A percentile compares a stretch with the other conserved stretches of the same genome.
Conservation (phyloP, 164 flowering plant species). For the Chloranthus sessilifolius region DNA sequence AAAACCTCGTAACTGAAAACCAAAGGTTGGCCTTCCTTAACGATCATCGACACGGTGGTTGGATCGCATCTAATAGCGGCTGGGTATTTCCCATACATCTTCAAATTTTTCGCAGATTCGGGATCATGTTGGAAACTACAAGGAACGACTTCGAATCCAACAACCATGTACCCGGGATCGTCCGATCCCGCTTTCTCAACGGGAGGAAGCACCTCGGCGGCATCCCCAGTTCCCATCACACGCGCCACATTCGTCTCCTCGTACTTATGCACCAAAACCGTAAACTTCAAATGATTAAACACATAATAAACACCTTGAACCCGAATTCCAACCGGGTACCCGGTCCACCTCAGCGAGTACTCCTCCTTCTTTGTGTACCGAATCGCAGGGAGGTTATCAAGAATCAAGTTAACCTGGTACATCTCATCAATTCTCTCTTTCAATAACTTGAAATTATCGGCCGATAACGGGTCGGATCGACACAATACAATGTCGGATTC, state of each 20-base stretch:
- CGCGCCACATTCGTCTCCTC: conserved; percentile 63
- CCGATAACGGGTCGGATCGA: conserved; percentile 35
- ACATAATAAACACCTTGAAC: conserved; percentile 47
- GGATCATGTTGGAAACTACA: conserved; percentile 46
- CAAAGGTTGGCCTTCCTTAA: conserved; percentile 54
- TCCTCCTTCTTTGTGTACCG: conserved; percentile 52
- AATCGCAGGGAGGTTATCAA: conserved; percentile 67
- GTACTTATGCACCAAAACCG: conserved; percentile 62
- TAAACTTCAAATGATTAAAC: conserved; percentile 70
- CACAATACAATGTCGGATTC: conserved; percentile 56
- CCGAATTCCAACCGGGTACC: conserved; percentile 66
- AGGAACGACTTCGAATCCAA: conserved; percentile 73
- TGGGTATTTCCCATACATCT: conserved; percentile 47
- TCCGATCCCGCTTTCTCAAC: conserved; percentile 29
- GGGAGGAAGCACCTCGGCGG: conserved; percentile 47
- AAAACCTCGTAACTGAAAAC: conserved; percentile 62
- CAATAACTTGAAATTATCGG: conserved; percentile 39
- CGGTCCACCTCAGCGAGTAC: conserved; percentile 50
- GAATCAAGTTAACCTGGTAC: conserved; percentile 74
- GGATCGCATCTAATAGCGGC: conserved; percentile 50
- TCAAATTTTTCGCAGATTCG: conserved; percentile 40
- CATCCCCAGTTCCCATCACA: conserved; percentile 76
- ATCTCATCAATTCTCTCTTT: conserved; percentile 65
- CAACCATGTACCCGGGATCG: conserved; percentile 67
- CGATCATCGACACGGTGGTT: conserved; percentile 39